phyloP scores from a whole-genome alignment of 306 rosid genomes.

The Luffa aegyptiaca region DNA sequence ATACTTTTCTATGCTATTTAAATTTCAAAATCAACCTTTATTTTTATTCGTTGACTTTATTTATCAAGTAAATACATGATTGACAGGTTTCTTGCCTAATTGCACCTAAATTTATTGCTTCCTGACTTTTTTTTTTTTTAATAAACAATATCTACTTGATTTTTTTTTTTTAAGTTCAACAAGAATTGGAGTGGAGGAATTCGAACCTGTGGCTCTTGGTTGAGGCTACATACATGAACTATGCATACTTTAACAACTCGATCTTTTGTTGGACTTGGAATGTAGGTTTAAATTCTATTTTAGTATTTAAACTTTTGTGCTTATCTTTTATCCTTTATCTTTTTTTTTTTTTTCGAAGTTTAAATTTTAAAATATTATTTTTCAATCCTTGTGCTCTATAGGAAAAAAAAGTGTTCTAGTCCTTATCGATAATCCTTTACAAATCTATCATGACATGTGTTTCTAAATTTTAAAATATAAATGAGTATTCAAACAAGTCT shows the following conservation, averaged over 20 bases:
- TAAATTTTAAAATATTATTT: too few species aligned
- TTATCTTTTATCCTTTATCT: too few species aligned
- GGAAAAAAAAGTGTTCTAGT: neutral
- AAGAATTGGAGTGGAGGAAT: too few species aligned
- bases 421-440: too few species aligned
- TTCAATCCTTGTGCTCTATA: too few species aligned
- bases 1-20: neutral
- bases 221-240: too few species aligned
- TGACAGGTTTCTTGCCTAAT: neutral
- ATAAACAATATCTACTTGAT: too few species aligned
- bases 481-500: neutral
- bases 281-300: neutral
- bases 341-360: too few species aligned
- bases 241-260: too few species aligned
- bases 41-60: neutral
- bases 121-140: neutral
- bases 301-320: neutral
- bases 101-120: neutral
- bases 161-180: too few species aligned
- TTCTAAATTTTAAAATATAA: too few species aligned
- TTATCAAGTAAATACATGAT: neutral
- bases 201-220: too few species aligned
- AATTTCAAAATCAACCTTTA: neutral
- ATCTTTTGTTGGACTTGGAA: neutral
- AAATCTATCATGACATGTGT: neutral